Evolutionary conservation across 306 rosid species (phyloP).

Genomic region (Astragalus glycyphyllos): DNA sequence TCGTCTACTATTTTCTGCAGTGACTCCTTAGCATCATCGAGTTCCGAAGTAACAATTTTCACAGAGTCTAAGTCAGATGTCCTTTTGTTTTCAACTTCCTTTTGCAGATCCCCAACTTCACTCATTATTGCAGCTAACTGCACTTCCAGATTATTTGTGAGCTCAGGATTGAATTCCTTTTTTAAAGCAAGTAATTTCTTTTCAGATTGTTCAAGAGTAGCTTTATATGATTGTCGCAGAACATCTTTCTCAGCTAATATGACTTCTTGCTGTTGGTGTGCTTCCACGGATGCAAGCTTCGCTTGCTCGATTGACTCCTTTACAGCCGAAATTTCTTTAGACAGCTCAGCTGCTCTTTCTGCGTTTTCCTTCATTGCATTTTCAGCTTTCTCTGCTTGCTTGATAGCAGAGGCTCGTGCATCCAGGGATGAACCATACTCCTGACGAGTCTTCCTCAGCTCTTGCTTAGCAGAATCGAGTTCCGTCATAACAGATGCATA

Average conservation of each 20-base stretch:
- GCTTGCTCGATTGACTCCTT: conserved; percentile 77
- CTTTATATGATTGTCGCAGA: conserved; percentile 73
- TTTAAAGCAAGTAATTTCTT: conserved; percentile 63
- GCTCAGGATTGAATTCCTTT: conserved; percentile 69
- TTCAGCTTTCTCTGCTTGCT: conserved; percentile 72
- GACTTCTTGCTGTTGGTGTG: conserved; percentile 73
- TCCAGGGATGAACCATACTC: conserved; percentile 73
- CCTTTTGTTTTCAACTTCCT: conserved; percentile 78
- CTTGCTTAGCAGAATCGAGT: conserved; percentile 86
- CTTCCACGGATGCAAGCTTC: conserved; percentile 70
- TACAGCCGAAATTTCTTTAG: conserved; percentile 73
- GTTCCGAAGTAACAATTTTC: conserved; percentile 76
- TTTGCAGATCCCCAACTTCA: conserved; percentile 71
- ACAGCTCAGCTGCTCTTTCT: conserved; percentile 69
- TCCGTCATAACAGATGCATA: conserved; percentile 68
- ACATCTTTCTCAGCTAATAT: conserved; percentile 75
- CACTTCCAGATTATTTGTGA: conserved; percentile 65
- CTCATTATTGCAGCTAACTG: conserved; percentile 63
- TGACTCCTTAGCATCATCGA: conserved; percentile 88
- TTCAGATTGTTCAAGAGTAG: conserved; percentile 66
- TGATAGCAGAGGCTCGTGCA: conserved; percentile 62
- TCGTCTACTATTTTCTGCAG: conserved; percentile 88
- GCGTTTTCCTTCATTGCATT: conserved; percentile 60
- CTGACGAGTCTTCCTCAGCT: conserved; percentile 71
- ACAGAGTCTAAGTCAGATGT: conserved; percentile 74